phyloP scores from a whole-genome alignment of 1,284 basidiomycete genomes.

The Cerioporus squamosus region DNA sequence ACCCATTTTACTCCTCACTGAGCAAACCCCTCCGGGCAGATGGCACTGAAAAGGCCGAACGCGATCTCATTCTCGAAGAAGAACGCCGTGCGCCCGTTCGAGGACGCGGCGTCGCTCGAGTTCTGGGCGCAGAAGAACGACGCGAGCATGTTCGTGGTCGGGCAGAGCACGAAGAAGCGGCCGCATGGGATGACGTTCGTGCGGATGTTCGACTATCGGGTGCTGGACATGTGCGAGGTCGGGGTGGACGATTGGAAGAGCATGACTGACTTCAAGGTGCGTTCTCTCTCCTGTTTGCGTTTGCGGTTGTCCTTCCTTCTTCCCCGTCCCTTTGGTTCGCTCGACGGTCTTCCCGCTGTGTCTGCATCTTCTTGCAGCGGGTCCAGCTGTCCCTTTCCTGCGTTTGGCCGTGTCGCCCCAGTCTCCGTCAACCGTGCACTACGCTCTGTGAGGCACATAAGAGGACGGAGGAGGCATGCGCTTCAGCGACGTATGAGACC shows the following conservation, averaged over 20 bases:
- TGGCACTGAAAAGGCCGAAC: constrained; percentile 89
- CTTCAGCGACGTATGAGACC: too few relatives aligned
- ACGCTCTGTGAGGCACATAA: too few relatives aligned
- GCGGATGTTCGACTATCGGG: constrained; percentile 85
- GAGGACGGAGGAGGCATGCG: too few relatives aligned
- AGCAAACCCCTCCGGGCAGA: constrained; percentile 51
- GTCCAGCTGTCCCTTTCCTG: too few relatives aligned
- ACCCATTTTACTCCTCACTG: background rate
- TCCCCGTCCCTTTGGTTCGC: too few relatives aligned
- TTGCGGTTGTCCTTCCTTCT: too few relatives aligned
- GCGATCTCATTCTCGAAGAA: constrained; percentile 95
- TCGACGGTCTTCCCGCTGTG: too few relatives aligned
- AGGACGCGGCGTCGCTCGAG: constrained; percentile 82
- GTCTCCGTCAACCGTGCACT: too few relatives aligned
- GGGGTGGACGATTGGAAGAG: constrained; percentile 82
- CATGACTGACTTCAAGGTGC: constrained; percentile 86
- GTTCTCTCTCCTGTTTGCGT: too few relatives aligned
- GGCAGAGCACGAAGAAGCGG: constrained; percentile 94
- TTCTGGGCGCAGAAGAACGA: constrained; percentile 98
- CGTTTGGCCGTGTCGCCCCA: too few relatives aligned
- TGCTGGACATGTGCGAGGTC: constrained; percentile 95
- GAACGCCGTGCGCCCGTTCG: constrained; percentile 92
- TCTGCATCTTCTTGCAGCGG: too few relatives aligned
- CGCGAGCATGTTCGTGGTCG: constrained; percentile 89
- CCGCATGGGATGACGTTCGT: constrained; percentile 89